Evolutionary conservation across 2,329 filamentous ascomycete genomes (phyloP), one percentile per base, ranked within the genome.

Genomic region (Fusarium nisikadoi): DNA sequence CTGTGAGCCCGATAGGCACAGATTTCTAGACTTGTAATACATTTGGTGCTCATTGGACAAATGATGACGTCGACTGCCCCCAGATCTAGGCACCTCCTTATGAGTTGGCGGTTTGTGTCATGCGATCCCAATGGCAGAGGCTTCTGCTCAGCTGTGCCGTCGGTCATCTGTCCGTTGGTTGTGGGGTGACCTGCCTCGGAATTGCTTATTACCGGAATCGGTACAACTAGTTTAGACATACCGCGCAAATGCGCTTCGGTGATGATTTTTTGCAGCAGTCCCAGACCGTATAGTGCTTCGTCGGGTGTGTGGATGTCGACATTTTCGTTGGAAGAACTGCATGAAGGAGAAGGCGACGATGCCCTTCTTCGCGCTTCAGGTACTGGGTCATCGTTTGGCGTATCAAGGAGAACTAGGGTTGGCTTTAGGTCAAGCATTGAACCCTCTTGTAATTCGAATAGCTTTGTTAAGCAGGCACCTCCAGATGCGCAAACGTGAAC

Each of bases 51-150:
- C 42, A 98, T 82, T 3, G 95, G 95, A 76, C 92, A 94, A 31
- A 91, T 89, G 71, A 98, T 86, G 53, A 97, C 93, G 81, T 98
- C 95, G 35, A 93, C 87, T 16, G 95, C 95, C 39, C 96, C 96
- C 8, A 93, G 90, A 77, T 97, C 94, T 29, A 98, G 83, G 78
- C 94, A 97, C 76, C 87, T 90, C 74, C 91, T 88, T 67, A 95
- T 86, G 59, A 88, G 80, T 45, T 73, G 77, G 55, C 81, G 81
- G 62, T 81, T 79, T 35, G 75, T 72, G 29, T 79, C 76, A 27
- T 81, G 73, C 33, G 74, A 73, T 35, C 65, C 74, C 47, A 77
- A 56, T 10, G 78, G 58, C 20, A 65, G 80, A 29, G 69, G 31
- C 13, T 72, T 72, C 23, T 74, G 83, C 66, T 85, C 85, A 33